phyloP scores from a whole-genome alignment of 108 stramenopile genomes.

The Pseudonitzschia multistriata region DNA sequence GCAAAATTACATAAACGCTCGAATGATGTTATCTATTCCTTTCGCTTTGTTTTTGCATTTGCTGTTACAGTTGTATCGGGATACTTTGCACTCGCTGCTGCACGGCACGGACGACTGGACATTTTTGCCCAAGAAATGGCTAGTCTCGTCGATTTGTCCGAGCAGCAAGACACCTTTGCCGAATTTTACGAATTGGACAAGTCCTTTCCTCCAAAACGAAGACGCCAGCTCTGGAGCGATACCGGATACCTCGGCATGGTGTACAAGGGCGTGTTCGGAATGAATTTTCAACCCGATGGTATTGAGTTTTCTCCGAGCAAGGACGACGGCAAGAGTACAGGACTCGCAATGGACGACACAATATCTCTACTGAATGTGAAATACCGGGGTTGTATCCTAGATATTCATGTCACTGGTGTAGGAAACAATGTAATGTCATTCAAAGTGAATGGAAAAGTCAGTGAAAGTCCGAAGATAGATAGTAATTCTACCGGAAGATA shows the following conservation, averaged over 20 bases:
- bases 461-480: slow-evolving; percentile 2
- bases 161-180: slow-evolving; percentile 34
- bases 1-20: no score
- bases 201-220: slow-evolving; percentile 24
- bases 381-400: slow-evolving; percentile 21
- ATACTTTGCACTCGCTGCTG: slow-evolving; percentile 43
- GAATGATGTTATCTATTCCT: not conserved
- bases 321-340: not conserved
- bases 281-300: slow-evolving; percentile 19
- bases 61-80: slow-evolving; percentile 26
- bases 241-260: slow-evolving; percentile 42
- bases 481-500: not conserved
- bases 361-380: slow-evolving; percentile 16
- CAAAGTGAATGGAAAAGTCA: slow-evolving; percentile 11
- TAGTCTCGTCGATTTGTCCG: slow-evolving; percentile 17
- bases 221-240: slow-evolving; percentile 35
- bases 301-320: slow-evolving; percentile 30
- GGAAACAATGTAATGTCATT: slow-evolving; percentile 24
- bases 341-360: not conserved
- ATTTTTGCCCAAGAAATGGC: slow-evolving; percentile 28
- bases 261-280: slow-evolving; percentile 41
- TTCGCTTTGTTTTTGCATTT: not conserved
- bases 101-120: slow-evolving; percentile 8
- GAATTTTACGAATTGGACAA: slow-evolving; percentile 41
- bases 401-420: slow-evolving; percentile 22